These are phyloP conservation scores for Ganoderma sinense DNA, from an alignment of 1,284 basidiomycete species.

Conservation along the genomic window DNA sequence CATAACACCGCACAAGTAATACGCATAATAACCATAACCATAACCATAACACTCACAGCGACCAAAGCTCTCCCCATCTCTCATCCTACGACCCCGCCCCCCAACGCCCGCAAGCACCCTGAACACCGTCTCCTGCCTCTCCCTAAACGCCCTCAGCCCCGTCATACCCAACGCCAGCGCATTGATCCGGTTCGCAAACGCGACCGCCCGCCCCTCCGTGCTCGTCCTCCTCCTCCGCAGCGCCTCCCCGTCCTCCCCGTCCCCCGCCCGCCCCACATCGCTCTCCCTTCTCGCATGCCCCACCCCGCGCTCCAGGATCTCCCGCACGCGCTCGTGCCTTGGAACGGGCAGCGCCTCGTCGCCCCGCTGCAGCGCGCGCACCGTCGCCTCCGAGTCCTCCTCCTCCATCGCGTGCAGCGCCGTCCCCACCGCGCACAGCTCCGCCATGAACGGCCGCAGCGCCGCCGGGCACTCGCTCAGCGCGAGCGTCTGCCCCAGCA, in stretches of 20 bases:
- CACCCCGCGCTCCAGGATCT: conserved; percentile 67
- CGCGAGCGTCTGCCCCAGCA: conserved; percentile 59
- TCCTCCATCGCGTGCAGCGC: conserved; percentile 58
- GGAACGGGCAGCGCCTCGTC: conserved; percentile 54
- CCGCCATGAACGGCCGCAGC: conserved; percentile 72
- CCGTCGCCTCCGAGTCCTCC: conserved; percentile 62
- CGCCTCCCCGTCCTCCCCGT: conserved; percentile 26
- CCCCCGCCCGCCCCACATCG: conserved; percentile 9
- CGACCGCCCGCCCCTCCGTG: conserved; percentile 63
- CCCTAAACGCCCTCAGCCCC: conserved; percentile 70
- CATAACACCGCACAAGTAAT: background rate
- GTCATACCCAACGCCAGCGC: conserved; percentile 74
- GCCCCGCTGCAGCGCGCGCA: conserved; percentile 52
- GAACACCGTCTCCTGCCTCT: conserved; percentile 77
- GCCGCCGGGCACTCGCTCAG: conserved; percentile 62
- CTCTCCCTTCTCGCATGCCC: conserved; percentile 43
- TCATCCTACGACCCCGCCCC: conserved; percentile 14
- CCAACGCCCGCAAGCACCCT: conserved; percentile 60
- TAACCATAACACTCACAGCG: background rate
- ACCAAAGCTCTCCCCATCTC: background rate
- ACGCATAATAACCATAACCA: background rate
- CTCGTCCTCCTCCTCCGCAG: conserved; percentile 40
- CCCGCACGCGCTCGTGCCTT: conserved; percentile 66
- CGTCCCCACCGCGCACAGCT: conserved; percentile 65
- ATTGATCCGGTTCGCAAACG: conserved; percentile 79